Evolutionary conservation across 345 rosid species (phyloP).

Genomic region (Excoecaria cochinchinensis): DNA sequence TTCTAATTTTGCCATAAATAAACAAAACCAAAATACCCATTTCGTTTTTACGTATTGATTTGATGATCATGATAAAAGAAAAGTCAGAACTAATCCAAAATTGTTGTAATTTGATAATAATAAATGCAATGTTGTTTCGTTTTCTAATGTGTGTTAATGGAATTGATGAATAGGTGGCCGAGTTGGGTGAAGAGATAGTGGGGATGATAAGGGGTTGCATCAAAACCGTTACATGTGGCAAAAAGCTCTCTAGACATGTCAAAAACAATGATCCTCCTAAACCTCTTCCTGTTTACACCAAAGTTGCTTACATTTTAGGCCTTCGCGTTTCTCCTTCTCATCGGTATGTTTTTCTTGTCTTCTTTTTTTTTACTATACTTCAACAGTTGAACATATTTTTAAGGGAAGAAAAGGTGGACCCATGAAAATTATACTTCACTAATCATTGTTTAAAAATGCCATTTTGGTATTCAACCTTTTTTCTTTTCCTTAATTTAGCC

Average conservation of each 20-base stretch:
- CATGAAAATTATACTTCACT: too few species aligned
- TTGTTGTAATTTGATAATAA: too few species aligned
- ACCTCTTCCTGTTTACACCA: slow-evolving; percentile 59
- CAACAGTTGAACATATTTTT: too few species aligned
- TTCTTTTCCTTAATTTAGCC: neutral
- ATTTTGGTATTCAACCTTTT: neutral
- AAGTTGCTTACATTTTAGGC: slow-evolving; percentile 84
- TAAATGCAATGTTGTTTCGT: too few species aligned
- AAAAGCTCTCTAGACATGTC: slow-evolving; percentile 34
- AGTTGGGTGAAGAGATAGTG: slow-evolving; percentile 65
- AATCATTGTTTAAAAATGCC: too few species aligned
- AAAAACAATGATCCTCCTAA: slow-evolving; percentile 24
- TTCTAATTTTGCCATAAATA: too few species aligned
- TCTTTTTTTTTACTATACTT: neutral
- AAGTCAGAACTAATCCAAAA: too few species aligned
- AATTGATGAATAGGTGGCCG: slow-evolving; percentile 69
- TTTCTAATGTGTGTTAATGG: neutral
- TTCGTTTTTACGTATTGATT: neutral
- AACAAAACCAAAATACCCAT: too few species aligned
- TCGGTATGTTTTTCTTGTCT: slow-evolving; percentile 40
- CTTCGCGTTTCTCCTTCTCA: slow-evolving; percentile 87
- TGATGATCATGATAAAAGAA: too few species aligned
- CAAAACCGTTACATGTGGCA: slow-evolving; percentile 89
- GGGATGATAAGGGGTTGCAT: slow-evolving; percentile 93
- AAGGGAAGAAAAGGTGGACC: too few species aligned